Base-by-base conservation (phyloP, 768 basidiomycete genomes). In the Trametes coccinea region DNA sequence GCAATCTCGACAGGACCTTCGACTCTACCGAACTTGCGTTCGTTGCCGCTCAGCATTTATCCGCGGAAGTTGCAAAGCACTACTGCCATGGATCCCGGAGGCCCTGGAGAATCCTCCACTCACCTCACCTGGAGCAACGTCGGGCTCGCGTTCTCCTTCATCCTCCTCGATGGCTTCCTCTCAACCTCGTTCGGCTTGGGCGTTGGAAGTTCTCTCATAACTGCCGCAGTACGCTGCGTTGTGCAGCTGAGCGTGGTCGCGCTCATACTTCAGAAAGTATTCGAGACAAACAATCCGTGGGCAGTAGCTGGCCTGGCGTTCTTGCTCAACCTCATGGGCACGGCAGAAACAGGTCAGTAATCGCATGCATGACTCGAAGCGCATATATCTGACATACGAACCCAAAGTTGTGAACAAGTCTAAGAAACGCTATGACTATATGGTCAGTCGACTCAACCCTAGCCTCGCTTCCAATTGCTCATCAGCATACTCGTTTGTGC, bases 241-340 rank as follows among this genome's bases (percentile, higher is more conserved):
- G 74, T 89, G 8, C 93, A 95, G 75, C 82, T 95, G 22, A 83
- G 85, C 14, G 73, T 92, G 13, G 88, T 95, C 61, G 89, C 86
- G 0, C 74, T 85, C 27, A 68, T 93, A 7, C 72, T 94, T 22
- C 84, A 89, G 62, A 80, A 79, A 33, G 88, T 95, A 3, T 94
- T 95, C 68, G 85, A 87, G 62, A 83, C 88, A 2, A 78, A 90
- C 43, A 87, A 87, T 65, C 81, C 87, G 1, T 91, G 85, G 85
- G 85, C 81, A 8, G 90, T 95, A 0, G 84, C 81, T 2, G 84
- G 82, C 0, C 90, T 95, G 56, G 85, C 84, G 9, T 78, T 90
- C 91, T 69, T 93, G 30, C 73, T 94, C 56, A 93, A 92, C 70
- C 66, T 90, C 4, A 75, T 94, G 66, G 92, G 90, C 4, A 90